Conservation (phyloP, 805 yeast genomes). For the Yarrowia sp. region DNA sequence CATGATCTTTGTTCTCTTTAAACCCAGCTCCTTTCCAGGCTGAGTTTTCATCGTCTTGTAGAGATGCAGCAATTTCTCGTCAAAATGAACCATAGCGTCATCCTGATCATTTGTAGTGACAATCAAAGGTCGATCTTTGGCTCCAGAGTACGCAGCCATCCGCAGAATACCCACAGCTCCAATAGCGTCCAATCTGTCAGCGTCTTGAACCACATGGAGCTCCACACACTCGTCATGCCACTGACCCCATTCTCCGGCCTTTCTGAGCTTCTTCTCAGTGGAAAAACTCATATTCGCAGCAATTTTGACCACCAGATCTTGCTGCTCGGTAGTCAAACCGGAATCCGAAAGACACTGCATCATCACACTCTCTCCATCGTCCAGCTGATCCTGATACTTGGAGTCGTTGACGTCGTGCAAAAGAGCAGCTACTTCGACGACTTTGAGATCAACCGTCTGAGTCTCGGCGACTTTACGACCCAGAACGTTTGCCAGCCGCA, state of each 20-base stretch:
- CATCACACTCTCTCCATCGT: slow-evolving; percentile 39
- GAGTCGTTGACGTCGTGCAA: slow-evolving; percentile 49
- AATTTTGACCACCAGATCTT: slow-evolving; percentile 43
- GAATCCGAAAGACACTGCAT: slow-evolving; percentile 39
- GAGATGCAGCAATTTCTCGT: slow-evolving; percentile 48
- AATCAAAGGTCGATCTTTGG: slow-evolving; percentile 45
- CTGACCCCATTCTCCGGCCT: slow-evolving; percentile 44
- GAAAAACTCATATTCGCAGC: slow-evolving; percentile 46
- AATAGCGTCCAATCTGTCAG: slow-evolving; percentile 53
- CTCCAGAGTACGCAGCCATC: slow-evolving; percentile 49
- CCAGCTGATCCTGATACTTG: slow-evolving; percentile 44
- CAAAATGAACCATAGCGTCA: slow-evolving; percentile 46
- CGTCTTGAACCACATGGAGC: slow-evolving; percentile 51
- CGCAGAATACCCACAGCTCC: slow-evolving; percentile 51
- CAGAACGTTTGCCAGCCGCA: slow-evolving; percentile 44
- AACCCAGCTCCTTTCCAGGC: slow-evolving; percentile 40
- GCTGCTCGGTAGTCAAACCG: slow-evolving; percentile 42
- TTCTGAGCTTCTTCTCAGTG: slow-evolving; percentile 45
- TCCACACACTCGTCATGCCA: slow-evolving; percentile 49
- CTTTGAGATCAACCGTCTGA: slow-evolving; percentile 43
- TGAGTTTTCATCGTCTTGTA: slow-evolving; percentile 47
- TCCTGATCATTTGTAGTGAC: slow-evolving; percentile 13
- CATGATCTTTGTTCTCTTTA: slow-evolving; percentile 45
- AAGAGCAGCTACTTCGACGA: slow-evolving; percentile 49
- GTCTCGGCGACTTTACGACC: slow-evolving; percentile 40